Percentiles rank a stretch among this genome's conserved stretches.
These are phyloP conservation scores for Hymenoscyphus albidus DNA, from an alignment of 2,329 filamentous ascomycete genomes.

Conservation along the genomic window DNA sequence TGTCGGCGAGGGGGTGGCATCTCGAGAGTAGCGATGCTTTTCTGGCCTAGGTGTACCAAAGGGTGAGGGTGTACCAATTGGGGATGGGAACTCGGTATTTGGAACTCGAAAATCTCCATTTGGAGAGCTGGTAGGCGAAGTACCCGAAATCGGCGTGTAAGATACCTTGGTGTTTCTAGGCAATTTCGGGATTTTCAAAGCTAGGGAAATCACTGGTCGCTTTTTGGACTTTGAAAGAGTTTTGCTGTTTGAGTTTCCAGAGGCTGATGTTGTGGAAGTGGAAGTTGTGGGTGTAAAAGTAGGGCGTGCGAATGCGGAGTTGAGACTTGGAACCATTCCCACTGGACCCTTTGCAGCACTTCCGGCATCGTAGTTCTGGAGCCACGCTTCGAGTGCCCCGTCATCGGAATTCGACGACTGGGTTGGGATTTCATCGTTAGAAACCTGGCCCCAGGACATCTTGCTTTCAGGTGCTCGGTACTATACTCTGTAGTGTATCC, in stretches of 20 bases:
- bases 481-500: neutral
- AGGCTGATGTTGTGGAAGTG: neutral
- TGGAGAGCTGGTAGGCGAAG: neutral
- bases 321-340: neutral
- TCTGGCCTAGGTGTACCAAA: neutral
- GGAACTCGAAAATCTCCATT: neutral
- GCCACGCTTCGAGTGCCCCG: constrained; percentile 5
- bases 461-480: neutral
- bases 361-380: constrained; percentile 3
- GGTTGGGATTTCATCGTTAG: neutral
- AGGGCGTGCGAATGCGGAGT: constrained; percentile 4
- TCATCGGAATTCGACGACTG: neutral
- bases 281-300: neutral
- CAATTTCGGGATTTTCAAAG: neutral
- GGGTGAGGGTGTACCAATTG: neutral
- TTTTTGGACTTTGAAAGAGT: neutral
- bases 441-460: neutral
- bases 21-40: neutral
- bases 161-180: neutral
- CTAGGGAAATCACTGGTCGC: neutral
- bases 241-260: neutral
- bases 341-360: neutral
- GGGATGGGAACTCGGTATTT: neutral
- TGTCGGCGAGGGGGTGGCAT: neutral
- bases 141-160: neutral